These are phyloP conservation scores for Fragilariopsis cylindrus DNA, from an alignment of 108 stramenopile genomes.

Conservation along the genomic window DNA sequence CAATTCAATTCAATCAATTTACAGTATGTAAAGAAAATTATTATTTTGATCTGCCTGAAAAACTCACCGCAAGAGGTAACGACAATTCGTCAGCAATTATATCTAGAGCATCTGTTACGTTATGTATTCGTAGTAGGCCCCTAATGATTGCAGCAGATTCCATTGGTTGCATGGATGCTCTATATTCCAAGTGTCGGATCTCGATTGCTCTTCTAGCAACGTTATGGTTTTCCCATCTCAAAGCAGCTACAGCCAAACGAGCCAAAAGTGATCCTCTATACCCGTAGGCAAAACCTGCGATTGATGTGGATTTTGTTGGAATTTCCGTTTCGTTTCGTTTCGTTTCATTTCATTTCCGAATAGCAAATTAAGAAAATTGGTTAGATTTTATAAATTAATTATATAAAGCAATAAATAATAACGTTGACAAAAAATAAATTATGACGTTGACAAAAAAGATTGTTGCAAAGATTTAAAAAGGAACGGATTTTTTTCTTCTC, in stretches of 20 bases:
- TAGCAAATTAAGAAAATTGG: too few relatives aligned
- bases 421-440: too few relatives aligned
- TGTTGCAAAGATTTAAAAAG: too few relatives aligned
- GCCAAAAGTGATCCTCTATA: constrained; percentile 77
- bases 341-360: too few relatives aligned
- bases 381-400: too few relatives aligned
- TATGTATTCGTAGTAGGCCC: constrained; percentile 63
- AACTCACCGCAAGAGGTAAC: constrained; percentile 60
- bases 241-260: constrained; percentile 78
- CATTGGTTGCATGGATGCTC: constrained; percentile 66
- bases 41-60: constrained; percentile 2
- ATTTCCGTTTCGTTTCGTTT: too few relatives aligned
- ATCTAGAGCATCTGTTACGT: constrained; percentile 69
- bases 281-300: constrained; percentile 56
- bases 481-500: too few relatives aligned
- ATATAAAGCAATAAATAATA: too few relatives aligned
- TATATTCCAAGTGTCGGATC: constrained; percentile 52
- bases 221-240: constrained; percentile 64
- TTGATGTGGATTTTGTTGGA: constrained; percentile 7
- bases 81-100: constrained; percentile 74
- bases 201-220: constrained; percentile 68
- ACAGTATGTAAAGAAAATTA: too few relatives aligned
- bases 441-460: too few relatives aligned
- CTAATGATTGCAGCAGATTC: constrained; percentile 81
- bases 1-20: too few relatives aligned